Evolutionary conservation across 129 eudicot genomes (phyloP), one percentile per base, ranked within the genome.

Genomic region (Dittrichia graveolens): DNA sequence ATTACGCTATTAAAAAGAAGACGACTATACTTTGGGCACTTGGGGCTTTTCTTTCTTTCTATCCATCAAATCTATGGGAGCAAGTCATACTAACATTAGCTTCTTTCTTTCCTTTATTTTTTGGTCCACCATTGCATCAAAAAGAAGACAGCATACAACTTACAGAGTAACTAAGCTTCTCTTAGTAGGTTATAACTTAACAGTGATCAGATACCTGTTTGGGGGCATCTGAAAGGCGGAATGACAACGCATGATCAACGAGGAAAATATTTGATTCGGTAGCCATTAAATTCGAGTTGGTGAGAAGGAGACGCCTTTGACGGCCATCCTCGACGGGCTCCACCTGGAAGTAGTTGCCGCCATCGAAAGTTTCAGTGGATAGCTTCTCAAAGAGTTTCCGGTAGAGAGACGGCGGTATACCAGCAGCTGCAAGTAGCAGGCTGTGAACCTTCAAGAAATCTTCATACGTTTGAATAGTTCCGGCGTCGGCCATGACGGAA

Each of bases 191-290:
- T 24, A 24, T 24, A 0, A 24, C 31, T 24, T 24, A 24, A 24
- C 31, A 24, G 31, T 24, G 31, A 24, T 24, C 31, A 24, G 31
- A 24, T 24, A 91, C 97, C 94, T 94, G 99, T 79, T 94, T 84
- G 13, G 83, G 96, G 42, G 97, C 99, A 86, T 94, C 99, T 6
- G 88, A 56, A 12, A 94, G 86, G 18, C 99, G 93, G 83, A 94
- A 94, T 43, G 99, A 88, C 81, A 96, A 83, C 41, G 99, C 99
- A 71, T 94, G 99, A 80, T 94, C 99, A 40, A 90, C 88, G 53
- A 94, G 87, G 52, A 94, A 94, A 37, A 94, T 76, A 43, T 81
- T 53, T 2, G 99, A 88, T 42, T 94, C 84, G 56, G 81, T 79
- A 0, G 5, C 75, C 73, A 94, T 80, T 52, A 59, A 77, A 3